phyloP scores from a whole-genome alignment of 2,329 filamentous ascomycete species.

The Paecilomyces sp. region DNA sequence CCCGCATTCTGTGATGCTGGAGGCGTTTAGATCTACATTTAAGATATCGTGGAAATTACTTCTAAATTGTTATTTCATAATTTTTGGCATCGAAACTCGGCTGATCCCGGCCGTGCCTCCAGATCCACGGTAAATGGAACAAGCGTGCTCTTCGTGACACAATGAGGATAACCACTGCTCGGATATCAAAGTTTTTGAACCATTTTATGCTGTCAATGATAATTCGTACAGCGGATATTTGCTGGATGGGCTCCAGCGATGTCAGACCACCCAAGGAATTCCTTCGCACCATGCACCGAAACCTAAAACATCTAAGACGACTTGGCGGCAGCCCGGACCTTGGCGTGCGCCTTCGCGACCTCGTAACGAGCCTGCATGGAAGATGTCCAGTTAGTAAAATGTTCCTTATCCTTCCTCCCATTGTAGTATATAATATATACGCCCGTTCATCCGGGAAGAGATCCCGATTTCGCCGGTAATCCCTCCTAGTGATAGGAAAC shows the following conservation, averaged over 20 bases:
- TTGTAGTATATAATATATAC: not conserved
- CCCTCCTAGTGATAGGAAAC: not conserved
- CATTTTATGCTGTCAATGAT: slow-evolving; percentile 35
- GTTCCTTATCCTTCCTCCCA: not conserved
- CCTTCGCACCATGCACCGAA: slow-evolving; percentile 37
- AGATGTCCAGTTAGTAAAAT: slow-evolving; percentile 10
- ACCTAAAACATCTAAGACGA: slow-evolving; percentile 33
- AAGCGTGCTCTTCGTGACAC: slow-evolving; percentile 10
- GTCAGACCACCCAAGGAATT: slow-evolving; percentile 32
- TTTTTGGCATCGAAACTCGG: slow-evolving; percentile 7
- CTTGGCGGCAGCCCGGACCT: slow-evolving; percentile 78
- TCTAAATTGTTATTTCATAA: slow-evolving; percentile 7
- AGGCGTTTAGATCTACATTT: not conserved
- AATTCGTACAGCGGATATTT: slow-evolving; percentile 34
- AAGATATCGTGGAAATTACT: not conserved
- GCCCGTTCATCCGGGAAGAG: not conserved
- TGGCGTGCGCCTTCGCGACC: slow-evolving; percentile 91
- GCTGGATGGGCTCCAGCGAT: slow-evolving; percentile 19
- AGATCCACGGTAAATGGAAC: slow-evolving; percentile 8
- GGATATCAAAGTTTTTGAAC: slow-evolving; percentile 38
- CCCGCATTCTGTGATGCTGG: not conserved
- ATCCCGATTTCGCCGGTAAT: not conserved
- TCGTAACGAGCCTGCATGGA: slow-evolving; percentile 71
- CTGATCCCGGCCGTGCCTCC: slow-evolving; percentile 9
- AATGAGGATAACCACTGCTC: slow-evolving; percentile 12